A percentile compares a stretch with the other conserved stretches of the same genome.
phyloP scores from a whole-genome alignment of 768 basidiomycete species.

The Mycena indigotica region DNA sequence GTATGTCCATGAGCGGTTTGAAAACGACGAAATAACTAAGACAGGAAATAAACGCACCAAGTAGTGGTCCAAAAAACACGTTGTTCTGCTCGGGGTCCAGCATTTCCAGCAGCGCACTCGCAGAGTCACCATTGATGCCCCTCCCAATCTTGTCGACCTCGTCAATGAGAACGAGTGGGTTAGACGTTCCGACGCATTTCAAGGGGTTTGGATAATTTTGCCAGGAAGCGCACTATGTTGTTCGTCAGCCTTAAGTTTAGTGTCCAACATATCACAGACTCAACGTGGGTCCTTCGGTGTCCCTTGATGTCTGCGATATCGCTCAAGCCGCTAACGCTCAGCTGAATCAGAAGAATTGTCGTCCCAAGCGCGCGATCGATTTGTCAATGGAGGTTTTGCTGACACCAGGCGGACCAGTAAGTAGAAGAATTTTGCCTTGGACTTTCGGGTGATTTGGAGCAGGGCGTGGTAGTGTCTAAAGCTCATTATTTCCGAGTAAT shows the following conservation, averaged over 20 bases:
- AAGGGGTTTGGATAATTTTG: slow-evolving; percentile 93
- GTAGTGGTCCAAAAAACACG: slow-evolving; percentile 94
- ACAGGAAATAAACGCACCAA: slow-evolving; percentile 53
- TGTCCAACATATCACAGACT: too few species aligned
- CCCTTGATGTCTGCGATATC: slow-evolving; percentile 99
- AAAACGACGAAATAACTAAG: slow-evolving; percentile 8
- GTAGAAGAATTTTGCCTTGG: slow-evolving; percentile 95
- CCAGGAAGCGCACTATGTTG: slow-evolving; percentile 91
- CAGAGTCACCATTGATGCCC: slow-evolving; percentile 90
- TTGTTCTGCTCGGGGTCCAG: slow-evolving; percentile 94
- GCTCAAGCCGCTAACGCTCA: slow-evolving; percentile 92
- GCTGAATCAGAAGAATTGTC: slow-evolving; percentile 97
- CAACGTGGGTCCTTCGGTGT: slow-evolving; percentile 95
- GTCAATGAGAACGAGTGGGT: slow-evolving; percentile 91
- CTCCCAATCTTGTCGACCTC: slow-evolving; percentile 96
- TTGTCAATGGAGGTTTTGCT: slow-evolving; percentile 97
- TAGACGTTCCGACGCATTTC: slow-evolving; percentile 91
- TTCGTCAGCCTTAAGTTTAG: too few species aligned
- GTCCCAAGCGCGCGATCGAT: slow-evolving; percentile 84
- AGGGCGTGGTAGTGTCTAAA: neutral
- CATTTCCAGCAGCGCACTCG: slow-evolving; percentile 91
- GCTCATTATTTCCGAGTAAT: too few species aligned
- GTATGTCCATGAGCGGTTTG: slow-evolving; percentile 98
- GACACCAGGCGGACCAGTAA: slow-evolving; percentile 96
- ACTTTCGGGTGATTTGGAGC: neutral